phyloP scores from a whole-genome alignment of 2,329 filamentous ascomycete genomes.

The Fusarium praegraminearum region DNA sequence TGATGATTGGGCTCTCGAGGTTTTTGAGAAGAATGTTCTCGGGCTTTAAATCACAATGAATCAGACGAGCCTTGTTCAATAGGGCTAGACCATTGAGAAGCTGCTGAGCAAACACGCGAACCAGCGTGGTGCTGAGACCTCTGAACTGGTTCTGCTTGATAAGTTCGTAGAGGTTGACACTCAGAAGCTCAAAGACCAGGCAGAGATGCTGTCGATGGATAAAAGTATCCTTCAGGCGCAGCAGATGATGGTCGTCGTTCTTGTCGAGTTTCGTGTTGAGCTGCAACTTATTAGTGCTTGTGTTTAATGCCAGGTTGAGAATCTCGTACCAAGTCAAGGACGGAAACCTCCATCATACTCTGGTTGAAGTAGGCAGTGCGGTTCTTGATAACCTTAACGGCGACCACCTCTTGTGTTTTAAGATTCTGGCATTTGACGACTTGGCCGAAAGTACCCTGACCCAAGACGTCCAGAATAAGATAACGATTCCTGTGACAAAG shows the following conservation, averaged over 20 bases:
- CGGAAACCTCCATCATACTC: constrained; percentile 99
- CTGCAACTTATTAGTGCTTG: constrained; percentile 60
- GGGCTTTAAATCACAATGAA: constrained; percentile 97
- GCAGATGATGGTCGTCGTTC: constrained; percentile 96
- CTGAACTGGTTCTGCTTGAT: constrained; percentile 99
- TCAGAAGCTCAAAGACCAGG: constrained; percentile 94
- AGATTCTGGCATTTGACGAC: constrained; percentile 99
- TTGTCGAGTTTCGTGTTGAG: constrained; percentile 99
- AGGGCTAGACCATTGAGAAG: constrained; percentile 91
- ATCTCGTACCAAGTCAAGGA: constrained; percentile 83
- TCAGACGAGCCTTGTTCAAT: constrained; percentile 94
- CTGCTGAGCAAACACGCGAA: constrained; percentile 97
- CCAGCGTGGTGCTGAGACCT: constrained; percentile 94
- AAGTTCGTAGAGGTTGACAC: constrained; percentile 96
- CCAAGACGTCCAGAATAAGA: constrained; percentile 94
- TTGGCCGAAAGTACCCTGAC: constrained; percentile 97
- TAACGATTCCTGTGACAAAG: constrained; percentile 81
- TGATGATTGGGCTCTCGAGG: constrained; percentile 98
- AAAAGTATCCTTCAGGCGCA: constrained; percentile 96
- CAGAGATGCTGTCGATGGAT: constrained; percentile 98
- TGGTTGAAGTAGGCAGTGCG: constrained; percentile 99
- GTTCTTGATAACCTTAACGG: constrained; percentile 99
- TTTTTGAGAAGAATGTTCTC: constrained; percentile 99
- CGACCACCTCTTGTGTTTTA: constrained; percentile 97
- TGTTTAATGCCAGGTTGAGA: background rate